phyloP scores from a whole-genome alignment of 2,329 filamentous ascomycete species.

The Stagonosporopsis rhizophila region DNA sequence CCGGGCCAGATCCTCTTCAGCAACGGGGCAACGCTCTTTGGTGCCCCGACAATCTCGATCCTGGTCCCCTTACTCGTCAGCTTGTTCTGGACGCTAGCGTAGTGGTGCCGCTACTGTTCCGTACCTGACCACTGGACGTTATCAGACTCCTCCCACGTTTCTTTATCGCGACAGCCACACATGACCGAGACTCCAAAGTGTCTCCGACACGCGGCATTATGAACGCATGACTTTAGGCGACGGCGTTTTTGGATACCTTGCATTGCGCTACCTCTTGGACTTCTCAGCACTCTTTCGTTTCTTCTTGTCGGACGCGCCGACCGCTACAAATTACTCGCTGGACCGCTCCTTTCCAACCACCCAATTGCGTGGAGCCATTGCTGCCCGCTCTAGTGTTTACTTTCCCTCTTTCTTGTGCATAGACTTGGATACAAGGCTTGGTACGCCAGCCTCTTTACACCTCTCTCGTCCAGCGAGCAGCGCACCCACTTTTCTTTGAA shows the following conservation, averaged over 20 bases:
- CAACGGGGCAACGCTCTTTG: conserved; percentile 28
- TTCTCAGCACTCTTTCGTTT: conserved; percentile 15
- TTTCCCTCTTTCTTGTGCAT: conserved; percentile 12
- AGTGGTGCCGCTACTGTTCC: conserved; percentile 22
- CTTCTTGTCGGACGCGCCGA: conserved; percentile 5
- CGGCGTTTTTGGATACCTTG: conserved; percentile 21
- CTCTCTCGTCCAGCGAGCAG: conserved; percentile 4
- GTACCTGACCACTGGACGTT: conserved; percentile 15
- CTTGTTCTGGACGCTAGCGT: conserved; percentile 36
- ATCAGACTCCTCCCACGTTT: conserved; percentile 11
- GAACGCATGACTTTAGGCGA: conserved; percentile 26
- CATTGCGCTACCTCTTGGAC: conserved; percentile 11
- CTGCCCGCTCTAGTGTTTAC: conserved; percentile 5
- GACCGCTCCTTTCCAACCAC: conserved; percentile 3
- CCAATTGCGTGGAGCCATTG: neutral
- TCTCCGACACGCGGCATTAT: conserved; percentile 12
- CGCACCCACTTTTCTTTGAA: neutral
- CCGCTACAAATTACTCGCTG: conserved; percentile 1
- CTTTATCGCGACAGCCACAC: conserved; percentile 18
- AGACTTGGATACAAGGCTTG: conserved; percentile 13
- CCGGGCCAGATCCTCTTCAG: conserved; percentile 40
- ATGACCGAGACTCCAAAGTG: conserved; percentile 6
- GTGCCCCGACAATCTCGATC: conserved; percentile 27
- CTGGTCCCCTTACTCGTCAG: conserved; percentile 34
- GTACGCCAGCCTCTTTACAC: conserved; percentile 7